Base-by-base conservation (phyloP, 208 protist genomes). In the Acanthamoeba culbertsoni region DNA sequence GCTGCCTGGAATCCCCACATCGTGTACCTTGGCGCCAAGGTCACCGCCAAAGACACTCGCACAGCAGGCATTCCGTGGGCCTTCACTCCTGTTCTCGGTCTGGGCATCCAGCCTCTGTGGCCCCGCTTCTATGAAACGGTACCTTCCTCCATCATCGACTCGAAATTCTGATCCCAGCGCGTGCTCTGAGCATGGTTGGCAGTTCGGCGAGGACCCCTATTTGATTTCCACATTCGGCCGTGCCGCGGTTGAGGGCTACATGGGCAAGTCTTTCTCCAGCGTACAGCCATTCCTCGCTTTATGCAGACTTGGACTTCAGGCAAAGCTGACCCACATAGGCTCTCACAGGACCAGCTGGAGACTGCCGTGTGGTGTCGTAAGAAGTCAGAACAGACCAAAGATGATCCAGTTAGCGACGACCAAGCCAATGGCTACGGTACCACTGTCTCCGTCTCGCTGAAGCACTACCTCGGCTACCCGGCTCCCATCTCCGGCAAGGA, bases 401-500 rank as follows among this genome's bases (percentile, higher is more conserved):
- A 75, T 18, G 63, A 75, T 16, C 5, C 33, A 7, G 35, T n/a
- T 0, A 35, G 3, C 37, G 23, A 53, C 4, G 71, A 75, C 1
- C 23, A n/a, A 48, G 93, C 37, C 48, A 86, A 28, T 55, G 93
- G 37, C 8, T 82, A 40, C 31, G 12, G 42, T 26, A 53, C 43
- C 31, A 82, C 62, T 0, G 71, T 93, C 23, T 0, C 62, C 35
- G 94, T 90, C n/a, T 91, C 68, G 28, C 86, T 93, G 12, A 95
- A 95, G 62, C 94, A 95, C 86, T 95, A 93, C 23, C 93, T 95
- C 26, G 94, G 94, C 43, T 95, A 95, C 20, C 92, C 91, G 12
- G 71, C 59, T 59, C 94, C 94, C 86, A 65, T 46, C 16, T 92
- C 89, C 35, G 94, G 94, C 28, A 95, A 95, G 55, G 94, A 95